Conservation (phyloP, 116 monocot genomes). For the Phalaenopsis hybrid region DNA sequence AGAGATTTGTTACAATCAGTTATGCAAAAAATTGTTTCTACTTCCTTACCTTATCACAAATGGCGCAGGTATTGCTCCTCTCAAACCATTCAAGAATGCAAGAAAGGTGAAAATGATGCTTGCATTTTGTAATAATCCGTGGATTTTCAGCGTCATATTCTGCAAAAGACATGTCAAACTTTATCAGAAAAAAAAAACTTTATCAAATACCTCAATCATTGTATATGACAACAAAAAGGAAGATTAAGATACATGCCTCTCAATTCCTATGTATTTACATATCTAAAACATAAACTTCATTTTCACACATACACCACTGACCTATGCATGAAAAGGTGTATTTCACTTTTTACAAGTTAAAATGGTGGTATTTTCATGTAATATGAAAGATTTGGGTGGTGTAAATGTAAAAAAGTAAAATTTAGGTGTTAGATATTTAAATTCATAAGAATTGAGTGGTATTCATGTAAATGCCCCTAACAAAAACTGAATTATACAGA, state of each 20-base stretch:
- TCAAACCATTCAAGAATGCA: constrained; percentile 97
- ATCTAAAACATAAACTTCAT: too few species aligned
- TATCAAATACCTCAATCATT: not conserved
- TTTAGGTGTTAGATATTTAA: too few species aligned
- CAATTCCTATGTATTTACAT: too few species aligned
- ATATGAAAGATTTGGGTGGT: too few species aligned
- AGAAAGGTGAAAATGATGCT: constrained; percentile 86
- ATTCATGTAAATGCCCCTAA: not conserved
- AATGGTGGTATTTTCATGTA: too few species aligned
- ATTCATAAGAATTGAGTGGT: too few species aligned
- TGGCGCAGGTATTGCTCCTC: constrained; percentile 78
- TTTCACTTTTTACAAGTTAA: too few species aligned
- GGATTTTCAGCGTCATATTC: constrained; percentile 77
- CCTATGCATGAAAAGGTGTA: too few species aligned
- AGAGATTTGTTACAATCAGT: not conserved
- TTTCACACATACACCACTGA: too few species aligned
- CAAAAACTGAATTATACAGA: not conserved
- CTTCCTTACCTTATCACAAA: constrained; percentile 70
- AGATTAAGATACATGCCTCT: too few species aligned
- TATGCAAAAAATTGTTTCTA: not conserved
- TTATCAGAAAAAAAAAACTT: not conserved
- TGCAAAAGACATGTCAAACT: constrained; percentile 15
- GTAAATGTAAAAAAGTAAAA: too few species aligned
- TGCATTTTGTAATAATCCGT: constrained; percentile 64
- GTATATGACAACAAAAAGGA: too few species aligned